Conservation (phyloP, 768 basidiomycete genomes). For the Lactifluus piperatus region DNA sequence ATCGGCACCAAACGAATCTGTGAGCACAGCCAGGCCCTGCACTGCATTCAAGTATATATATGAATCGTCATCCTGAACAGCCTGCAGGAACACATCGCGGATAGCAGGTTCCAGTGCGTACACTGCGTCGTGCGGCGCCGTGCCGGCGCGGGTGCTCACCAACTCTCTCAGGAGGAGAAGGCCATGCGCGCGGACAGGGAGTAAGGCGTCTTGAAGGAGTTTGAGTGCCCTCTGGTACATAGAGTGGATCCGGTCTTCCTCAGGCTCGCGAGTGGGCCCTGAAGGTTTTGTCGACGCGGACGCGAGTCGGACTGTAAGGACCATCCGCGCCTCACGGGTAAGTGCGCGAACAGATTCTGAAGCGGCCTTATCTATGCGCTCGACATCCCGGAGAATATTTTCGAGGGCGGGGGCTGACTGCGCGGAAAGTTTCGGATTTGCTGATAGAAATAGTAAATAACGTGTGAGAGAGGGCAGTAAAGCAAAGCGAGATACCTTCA, state of each 20-base stretch:
- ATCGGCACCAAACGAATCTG: conserved; percentile 65
- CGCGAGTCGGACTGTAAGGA: conserved; percentile 74
- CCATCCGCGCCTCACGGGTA: conserved; percentile 72
- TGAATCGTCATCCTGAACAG: conserved; percentile 87
- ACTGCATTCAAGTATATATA: conserved; percentile 91
- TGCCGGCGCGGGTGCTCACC: conserved; percentile 35
- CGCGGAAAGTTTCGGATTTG: conserved; percentile 52
- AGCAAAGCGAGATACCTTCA: conserved; percentile 48
- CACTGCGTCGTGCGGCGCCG: conserved; percentile 32
- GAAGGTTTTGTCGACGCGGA: conserved; percentile 37
- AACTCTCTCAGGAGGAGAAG: conserved; percentile 74
- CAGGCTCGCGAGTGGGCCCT: conserved; percentile 39
- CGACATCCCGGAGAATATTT: conserved; percentile 61
- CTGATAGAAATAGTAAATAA: conserved; percentile 19
- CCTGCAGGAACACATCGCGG: conserved; percentile 77
- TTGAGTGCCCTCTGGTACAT: conserved; percentile 83
- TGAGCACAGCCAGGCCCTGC: conserved; percentile 83
- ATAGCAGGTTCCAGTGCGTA: conserved; percentile 72
- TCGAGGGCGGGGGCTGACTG: conserved; percentile 54
- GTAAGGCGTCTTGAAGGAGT: conserved; percentile 81
- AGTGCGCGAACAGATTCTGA: conserved; percentile 45
- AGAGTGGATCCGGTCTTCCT: conserved; percentile 22
- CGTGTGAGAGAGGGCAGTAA: neutral
- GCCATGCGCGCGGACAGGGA: conserved; percentile 93
- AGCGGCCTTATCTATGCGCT: conserved; percentile 41